Base-by-base conservation (phyloP, 352 stramenopile genomes). In the Pythium dissimile region DNA sequence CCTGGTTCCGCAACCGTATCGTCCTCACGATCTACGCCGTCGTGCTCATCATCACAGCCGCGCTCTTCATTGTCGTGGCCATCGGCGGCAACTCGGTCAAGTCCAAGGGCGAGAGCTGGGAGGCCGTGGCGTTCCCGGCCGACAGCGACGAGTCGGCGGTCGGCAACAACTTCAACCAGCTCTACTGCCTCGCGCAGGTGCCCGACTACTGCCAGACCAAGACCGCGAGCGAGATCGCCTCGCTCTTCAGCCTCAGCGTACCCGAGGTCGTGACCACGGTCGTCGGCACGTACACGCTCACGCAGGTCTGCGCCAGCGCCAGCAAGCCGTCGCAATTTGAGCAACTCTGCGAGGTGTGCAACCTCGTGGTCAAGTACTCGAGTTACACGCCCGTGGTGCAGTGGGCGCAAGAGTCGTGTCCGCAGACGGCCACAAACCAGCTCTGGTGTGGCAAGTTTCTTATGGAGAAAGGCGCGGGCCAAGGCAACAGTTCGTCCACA, bases 151-250 rank as follows among this genome's bases (percentile, higher is more conserved):
- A 79, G 28, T 44, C 32, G 15, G 69, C 75, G 5, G 50, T 94
- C 5, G 82, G 75, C 37, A 37, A 59, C 39, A 88, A 88, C 54
- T 94, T 94, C 59, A 89, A 92, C 58, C 43, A 77, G 43, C 77
- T 91, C 48, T 92, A 92, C 65, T 94, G 84, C 71, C 77, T 84
- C 53, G 76, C 79, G 7, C 79, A 90, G 66, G 73, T 94, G 43
- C 70, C 80, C 32, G 88, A 91, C 59, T 94, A 92, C 66, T 94
- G 84, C 66, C 39, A 72, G 15, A 41, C 42, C 2, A 47, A 26
- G 4, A 56, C 59, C 4, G 48, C 50, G 20, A 48, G 26, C 20
- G 56, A 66, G 2, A 51, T 69, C 13, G 39, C 58, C 9, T 34
- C 38, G 44, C 62, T 75, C 20, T 72, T 75, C 27, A 37, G 37